Conservation (phyloP, 2,329 filamentous ascomycete genomes). For the Trichophyton equinum region DNA sequence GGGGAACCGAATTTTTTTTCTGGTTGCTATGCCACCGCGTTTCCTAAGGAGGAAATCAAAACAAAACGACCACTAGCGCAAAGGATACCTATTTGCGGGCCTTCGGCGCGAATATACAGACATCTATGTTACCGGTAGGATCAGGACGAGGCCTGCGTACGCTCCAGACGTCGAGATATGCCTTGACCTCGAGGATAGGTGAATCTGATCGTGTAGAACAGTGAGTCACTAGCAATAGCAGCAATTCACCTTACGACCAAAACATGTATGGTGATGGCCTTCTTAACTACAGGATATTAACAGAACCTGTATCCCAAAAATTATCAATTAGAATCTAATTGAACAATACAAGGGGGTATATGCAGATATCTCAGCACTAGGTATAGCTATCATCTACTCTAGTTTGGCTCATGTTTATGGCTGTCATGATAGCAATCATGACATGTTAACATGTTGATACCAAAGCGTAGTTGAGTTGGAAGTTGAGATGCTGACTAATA, state of each 20-base stretch:
- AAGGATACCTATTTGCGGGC: too few relatives aligned
- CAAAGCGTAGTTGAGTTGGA: neutral
- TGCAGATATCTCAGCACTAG: too few relatives aligned
- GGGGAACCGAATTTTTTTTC: too few relatives aligned
- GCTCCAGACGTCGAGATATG: too few relatives aligned
- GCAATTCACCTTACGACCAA: neutral
- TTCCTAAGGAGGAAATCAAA: neutral
- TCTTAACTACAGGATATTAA: neutral
- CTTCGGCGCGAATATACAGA: too few relatives aligned
- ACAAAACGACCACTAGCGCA: neutral
- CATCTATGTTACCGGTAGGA: too few relatives aligned
- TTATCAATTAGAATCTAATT: neutral
- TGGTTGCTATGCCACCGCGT: neutral
- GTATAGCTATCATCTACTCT: neutral
- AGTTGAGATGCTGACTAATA: neutral
- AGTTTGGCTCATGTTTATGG: neutral
- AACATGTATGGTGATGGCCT: neutral
- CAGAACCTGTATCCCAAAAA: neutral
- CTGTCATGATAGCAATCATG: neutral
- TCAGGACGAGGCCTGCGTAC: fast-evolving
- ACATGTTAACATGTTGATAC: neutral
- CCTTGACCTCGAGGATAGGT: too few relatives aligned
- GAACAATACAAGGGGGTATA: neutral
- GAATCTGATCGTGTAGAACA: neutral
- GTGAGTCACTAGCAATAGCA: neutral